Conservation (phyloP, 768 basidiomycete species). For the Russula dissimulans region DNA sequence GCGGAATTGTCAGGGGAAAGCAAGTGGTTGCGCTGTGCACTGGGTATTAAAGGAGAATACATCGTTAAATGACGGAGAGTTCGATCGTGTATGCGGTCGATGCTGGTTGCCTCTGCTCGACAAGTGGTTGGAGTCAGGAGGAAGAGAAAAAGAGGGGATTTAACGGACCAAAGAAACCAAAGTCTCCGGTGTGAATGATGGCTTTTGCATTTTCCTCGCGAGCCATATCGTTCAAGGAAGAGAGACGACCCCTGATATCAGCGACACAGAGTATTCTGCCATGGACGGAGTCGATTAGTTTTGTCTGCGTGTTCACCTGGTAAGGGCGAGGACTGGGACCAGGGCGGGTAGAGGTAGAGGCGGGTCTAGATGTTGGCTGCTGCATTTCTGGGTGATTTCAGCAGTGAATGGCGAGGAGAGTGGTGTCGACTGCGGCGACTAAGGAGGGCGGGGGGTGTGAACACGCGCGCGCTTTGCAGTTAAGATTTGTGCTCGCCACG, state of each 20-base stretch:
- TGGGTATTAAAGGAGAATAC: conserved; percentile 90
- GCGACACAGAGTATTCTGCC: conserved; percentile 92
- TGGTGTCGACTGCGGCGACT: not conserved
- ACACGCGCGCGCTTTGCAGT: not conserved
- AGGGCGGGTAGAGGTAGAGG: conserved; percentile 52
- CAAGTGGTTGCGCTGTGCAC: conserved; percentile 71
- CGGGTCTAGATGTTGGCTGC: conserved; percentile 48
- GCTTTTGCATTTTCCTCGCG: conserved; percentile 82
- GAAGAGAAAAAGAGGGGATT: not conserved
- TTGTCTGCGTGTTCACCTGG: conserved; percentile 67
- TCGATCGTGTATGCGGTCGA: conserved; percentile 88
- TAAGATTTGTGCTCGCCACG: not conserved
- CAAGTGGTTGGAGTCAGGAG: conserved; percentile 12
- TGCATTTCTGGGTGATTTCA: conserved; percentile 28
- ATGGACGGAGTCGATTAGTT: conserved; percentile 66
- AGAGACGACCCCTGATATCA: conserved; percentile 83
- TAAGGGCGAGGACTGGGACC: conserved; percentile 46
- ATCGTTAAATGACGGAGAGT: conserved; percentile 92
- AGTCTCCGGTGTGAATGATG: conserved; percentile 96
- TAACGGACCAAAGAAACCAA: conserved; percentile 84
- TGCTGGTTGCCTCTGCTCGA: conserved; percentile 57
- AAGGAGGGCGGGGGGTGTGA: not conserved
- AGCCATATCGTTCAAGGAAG: conserved; percentile 84
- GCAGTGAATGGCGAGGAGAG: not conserved
- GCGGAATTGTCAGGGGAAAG: conserved; percentile 64